Percentiles rank a stretch among this genome's conserved stretches.
These are phyloP conservation scores for Phytophthora tubulina DNA, from an alignment of 352 stramenopile genomes.

Conservation along the genomic window DNA sequence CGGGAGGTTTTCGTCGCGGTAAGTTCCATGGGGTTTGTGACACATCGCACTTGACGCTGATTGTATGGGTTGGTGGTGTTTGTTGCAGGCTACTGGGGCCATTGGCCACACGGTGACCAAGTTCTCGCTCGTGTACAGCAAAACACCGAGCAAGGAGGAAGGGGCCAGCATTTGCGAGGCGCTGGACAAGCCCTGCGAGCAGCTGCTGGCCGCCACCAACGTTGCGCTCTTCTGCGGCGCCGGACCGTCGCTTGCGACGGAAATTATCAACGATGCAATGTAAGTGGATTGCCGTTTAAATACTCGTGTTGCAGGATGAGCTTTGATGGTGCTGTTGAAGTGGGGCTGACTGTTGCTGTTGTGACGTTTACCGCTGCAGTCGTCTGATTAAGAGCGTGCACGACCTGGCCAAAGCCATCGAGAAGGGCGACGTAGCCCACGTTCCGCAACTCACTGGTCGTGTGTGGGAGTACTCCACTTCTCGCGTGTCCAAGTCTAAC, in stretches of 20 bases:
- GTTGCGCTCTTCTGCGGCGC: slow-evolving; percentile 84
- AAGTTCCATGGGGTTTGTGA: slow-evolving; percentile 15
- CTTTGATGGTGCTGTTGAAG: background rate
- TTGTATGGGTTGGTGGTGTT: slow-evolving; percentile 2
- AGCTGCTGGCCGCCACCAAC: slow-evolving; percentile 78
- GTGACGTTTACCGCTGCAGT: slow-evolving; percentile 36
- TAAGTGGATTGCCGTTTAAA: slow-evolving; percentile 36
- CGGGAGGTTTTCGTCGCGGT: slow-evolving; percentile 86
- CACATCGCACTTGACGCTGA: slow-evolving; percentile 2
- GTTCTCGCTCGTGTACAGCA: slow-evolving; percentile 89
- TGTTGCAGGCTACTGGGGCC: slow-evolving; percentile 59
- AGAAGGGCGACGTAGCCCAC: slow-evolving; percentile 54
- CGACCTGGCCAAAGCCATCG: slow-evolving; percentile 58
- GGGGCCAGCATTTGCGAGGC: slow-evolving; percentile 81
- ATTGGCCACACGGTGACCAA: slow-evolving; percentile 89
- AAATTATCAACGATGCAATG: slow-evolving; percentile 78
- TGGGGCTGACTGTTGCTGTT: slow-evolving; percentile 10
- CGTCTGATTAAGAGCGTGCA: slow-evolving; percentile 81
- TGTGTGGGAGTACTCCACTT: slow-evolving; percentile 84
- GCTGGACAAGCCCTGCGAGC: slow-evolving; percentile 80
- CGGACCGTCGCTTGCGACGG: slow-evolving; percentile 76
- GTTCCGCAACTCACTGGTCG: slow-evolving; percentile 82
- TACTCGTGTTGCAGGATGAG: background rate
- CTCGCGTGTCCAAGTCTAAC: slow-evolving; percentile 86
- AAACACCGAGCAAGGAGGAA: slow-evolving; percentile 74